Conservation (phyloP, 768 basidiomycete genomes). For the Russula dissimulans region DNA sequence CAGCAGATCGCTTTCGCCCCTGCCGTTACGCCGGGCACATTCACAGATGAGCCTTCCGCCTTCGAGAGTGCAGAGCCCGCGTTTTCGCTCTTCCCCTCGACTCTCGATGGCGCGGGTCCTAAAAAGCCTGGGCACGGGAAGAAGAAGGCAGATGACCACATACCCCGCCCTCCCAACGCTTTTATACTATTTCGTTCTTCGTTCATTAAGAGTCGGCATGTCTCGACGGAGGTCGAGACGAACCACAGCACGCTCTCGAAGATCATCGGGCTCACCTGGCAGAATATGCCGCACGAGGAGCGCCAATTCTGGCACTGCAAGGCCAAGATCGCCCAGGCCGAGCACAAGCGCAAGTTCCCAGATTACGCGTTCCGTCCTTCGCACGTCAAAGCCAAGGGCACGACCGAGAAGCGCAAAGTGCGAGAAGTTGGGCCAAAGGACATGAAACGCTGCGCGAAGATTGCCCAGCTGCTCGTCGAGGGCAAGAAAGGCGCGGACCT, state of each 20-base stretch:
- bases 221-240: conserved; percentile 68
- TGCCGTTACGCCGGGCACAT: conserved; percentile 49
- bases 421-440: conserved; percentile 58
- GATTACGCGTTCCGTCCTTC: conserved; percentile 66
- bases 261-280: conserved; percentile 80
- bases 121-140: conserved; percentile 49
- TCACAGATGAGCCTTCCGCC: conserved; percentile 36
- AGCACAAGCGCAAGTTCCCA: conserved; percentile 68
- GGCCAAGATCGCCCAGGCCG: conserved; percentile 62
- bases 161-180: conserved; percentile 78
- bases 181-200: conserved; percentile 83
- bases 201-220: conserved; percentile 71
- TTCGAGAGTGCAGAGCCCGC: conserved; percentile 32
- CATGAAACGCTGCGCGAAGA: conserved; percentile 53
- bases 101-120: conserved; percentile 27
- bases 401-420: conserved; percentile 44
- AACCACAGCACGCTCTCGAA: conserved; percentile 78
- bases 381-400: conserved; percentile 38
- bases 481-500: conserved; percentile 34
- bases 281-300: conserved; percentile 66
- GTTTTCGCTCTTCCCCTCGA: conserved; percentile 51
- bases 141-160: conserved; percentile 67
- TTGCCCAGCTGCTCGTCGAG: conserved; percentile 47
- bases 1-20: conserved; percentile 47
- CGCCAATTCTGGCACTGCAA: conserved; percentile 70